Evolutionary conservation across 495 filamentous ascomycete genomes (phyloP), one percentile per base, ranked within the genome.

Genomic region (Penicillium subrubescens): DNA sequence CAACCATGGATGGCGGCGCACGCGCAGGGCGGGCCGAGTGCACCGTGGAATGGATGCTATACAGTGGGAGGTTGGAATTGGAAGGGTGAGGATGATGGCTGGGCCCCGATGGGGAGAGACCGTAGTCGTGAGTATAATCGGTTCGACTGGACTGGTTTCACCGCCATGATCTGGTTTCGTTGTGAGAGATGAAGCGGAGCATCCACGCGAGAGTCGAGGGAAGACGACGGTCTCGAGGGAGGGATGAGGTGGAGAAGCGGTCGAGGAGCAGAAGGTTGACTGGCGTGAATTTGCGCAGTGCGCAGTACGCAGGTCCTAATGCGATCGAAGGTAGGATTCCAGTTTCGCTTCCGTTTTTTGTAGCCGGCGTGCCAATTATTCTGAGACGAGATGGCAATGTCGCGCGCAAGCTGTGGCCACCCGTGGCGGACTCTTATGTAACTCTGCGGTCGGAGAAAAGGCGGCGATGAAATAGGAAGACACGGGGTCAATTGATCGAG

Each of bases 121-220:
- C 34, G 35, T 57, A 39, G 54, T 60, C 57, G 60, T 66, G 50
- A 59, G 12, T 41, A 33, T 64, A 57, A 23, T 25, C 61, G 43
- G 7, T 65, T 66, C 57, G 43, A 61, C 27, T 46, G 44, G 54
- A 44, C 31, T 31, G 46, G 31, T 58, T 64, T 58, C 57, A 48
- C 34, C 52, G 69, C 63, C 66, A 71, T 71, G 25, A 51, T 71
- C 58, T 54, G 48, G 25, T 27, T 46, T 39, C 31, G 6, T n/a
- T 57, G 41, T 53, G 19, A 52, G 60, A 46, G 19, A 31, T 17
- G 21, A 2, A 43, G 19, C 3, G 4, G n/a, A 34, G 10, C 57
- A 71, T 71, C 27, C 54, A 61, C 46, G 66, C 53, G 46, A 63
- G 57, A 43, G 58, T 27, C 41, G 44, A 53, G n/a, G n/a, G 35